Percentiles rank a stretch among this genome's conserved stretches.
phyloP scores from a whole-genome alignment of 2,329 filamentous ascomycete genomes.

The Verticillium klebahnii region DNA sequence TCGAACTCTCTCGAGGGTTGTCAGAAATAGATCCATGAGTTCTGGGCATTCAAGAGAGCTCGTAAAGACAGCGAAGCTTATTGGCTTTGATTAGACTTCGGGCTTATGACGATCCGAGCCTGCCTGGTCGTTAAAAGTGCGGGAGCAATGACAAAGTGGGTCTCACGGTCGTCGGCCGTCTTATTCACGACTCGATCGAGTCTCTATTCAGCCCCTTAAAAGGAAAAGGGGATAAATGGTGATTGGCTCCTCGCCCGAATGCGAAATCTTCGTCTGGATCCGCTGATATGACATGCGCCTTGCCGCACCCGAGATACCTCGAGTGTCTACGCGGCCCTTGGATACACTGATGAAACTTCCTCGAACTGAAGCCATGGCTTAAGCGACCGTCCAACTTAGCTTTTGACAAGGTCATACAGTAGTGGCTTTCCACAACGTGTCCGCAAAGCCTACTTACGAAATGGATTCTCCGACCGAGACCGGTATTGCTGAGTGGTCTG shows the following conservation, averaged over 20 bases:
- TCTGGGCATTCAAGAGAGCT: background rate
- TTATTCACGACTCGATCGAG: slow-evolving; percentile 9
- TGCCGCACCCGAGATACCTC: too few relatives aligned
- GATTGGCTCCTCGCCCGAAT: background rate
- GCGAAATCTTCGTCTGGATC: background rate
- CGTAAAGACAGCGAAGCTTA: background rate
- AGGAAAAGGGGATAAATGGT: background rate
- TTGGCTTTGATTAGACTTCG: background rate
- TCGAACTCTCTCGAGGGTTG: background rate
- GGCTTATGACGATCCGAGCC: background rate
- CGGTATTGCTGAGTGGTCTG: too few relatives aligned
- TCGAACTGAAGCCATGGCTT: too few relatives aligned
- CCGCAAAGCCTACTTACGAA: too few relatives aligned
- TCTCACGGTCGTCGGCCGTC: background rate
- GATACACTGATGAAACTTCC: too few relatives aligned
- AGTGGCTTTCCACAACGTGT: too few relatives aligned
- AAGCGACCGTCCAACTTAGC: too few relatives aligned
- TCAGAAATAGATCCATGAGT: background rate
- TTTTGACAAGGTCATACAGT: too few relatives aligned
- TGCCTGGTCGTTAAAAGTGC: background rate
- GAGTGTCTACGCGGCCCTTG: too few relatives aligned
- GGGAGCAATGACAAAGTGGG: too few relatives aligned
- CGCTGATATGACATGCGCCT: background rate
- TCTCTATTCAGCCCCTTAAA: slow-evolving; percentile 18
- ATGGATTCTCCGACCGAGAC: too few relatives aligned